phyloP scores from a whole-genome alignment of 768 basidiomycete genomes.

The Thelephora ganbajun region DNA sequence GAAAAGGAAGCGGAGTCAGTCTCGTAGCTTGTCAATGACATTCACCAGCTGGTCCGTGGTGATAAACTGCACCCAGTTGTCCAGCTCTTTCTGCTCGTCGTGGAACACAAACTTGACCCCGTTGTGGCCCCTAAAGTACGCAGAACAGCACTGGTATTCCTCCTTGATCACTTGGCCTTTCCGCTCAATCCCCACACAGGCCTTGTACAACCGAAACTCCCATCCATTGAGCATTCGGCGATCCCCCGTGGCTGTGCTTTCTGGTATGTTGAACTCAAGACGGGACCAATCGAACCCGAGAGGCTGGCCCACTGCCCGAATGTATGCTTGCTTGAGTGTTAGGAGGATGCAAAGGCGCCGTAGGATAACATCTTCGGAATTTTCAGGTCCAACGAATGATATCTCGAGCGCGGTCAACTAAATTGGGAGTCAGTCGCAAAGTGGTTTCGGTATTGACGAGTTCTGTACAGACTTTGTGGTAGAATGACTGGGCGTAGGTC shows the following conservation, averaged over 20 bases:
- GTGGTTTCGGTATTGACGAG: neutral
- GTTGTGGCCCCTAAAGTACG: conserved; percentile 57
- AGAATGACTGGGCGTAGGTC: conserved; percentile 57
- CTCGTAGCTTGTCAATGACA: conserved; percentile 61
- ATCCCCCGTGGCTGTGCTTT: conserved; percentile 49
- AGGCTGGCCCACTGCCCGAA: conserved; percentile 73
- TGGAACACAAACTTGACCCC: conserved; percentile 65
- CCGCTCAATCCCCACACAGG: conserved; percentile 55
- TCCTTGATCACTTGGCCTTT: conserved; percentile 43
- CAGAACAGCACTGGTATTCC: conserved; percentile 62
- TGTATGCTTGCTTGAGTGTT: conserved; percentile 69
- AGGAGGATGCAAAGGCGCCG: conserved; percentile 68
- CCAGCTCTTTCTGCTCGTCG: conserved; percentile 48
- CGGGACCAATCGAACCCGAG: conserved; percentile 71
- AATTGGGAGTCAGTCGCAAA: conserved; percentile 3
- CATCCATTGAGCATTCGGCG: conserved; percentile 59
- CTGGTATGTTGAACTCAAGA: conserved; percentile 68
- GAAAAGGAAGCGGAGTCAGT: conserved; percentile 18
- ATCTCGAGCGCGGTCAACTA: conserved; percentile 40
- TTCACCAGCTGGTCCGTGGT: conserved; percentile 73
- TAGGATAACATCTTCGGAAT: conserved; percentile 49
- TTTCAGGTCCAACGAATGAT: conserved; percentile 33
- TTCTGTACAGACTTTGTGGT: conserved; percentile 49
- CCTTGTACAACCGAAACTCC: conserved; percentile 77
- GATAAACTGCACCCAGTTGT: conserved; percentile 76